phyloP scores from a whole-genome alignment of 768 basidiomycete species.

The Amanita jacksonii region DNA sequence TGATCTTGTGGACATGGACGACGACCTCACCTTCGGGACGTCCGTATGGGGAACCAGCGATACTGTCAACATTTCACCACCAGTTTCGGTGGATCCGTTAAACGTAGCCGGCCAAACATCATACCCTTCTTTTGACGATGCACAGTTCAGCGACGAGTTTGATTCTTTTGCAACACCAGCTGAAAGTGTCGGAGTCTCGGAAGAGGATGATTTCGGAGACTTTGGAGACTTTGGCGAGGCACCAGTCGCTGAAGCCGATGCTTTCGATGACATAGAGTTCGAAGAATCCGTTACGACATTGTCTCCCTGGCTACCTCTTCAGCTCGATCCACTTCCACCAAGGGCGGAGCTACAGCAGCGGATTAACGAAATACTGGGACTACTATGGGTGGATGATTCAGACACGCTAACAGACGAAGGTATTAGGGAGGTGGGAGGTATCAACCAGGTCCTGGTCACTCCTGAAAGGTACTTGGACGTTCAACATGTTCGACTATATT shows the following conservation, averaged over 20 bases:
- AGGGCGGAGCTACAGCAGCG: slow-evolving; percentile 46
- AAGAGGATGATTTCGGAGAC: slow-evolving; percentile 67
- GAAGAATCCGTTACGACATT: slow-evolving; percentile 32
- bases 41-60: slow-evolving; percentile 62
- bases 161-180: slow-evolving; percentile 47
- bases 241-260: slow-evolving; percentile 20
- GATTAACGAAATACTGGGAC: slow-evolving; percentile 54
- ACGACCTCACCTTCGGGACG: slow-evolving; percentile 62
- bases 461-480: slow-evolving; percentile 54
- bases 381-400: slow-evolving; percentile 50
- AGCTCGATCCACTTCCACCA: slow-evolving; percentile 55
- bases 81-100: slow-evolving; percentile 17
- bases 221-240: slow-evolving; percentile 84
- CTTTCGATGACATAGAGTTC: slow-evolving; percentile 30
- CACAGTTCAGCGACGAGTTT: slow-evolving; percentile 41
- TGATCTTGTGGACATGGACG: slow-evolving; percentile 39
- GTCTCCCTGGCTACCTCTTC: slow-evolving; percentile 53
- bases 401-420: slow-evolving; percentile 52
- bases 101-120: slow-evolving; percentile 12
- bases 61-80: slow-evolving; percentile 20
- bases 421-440: slow-evolving; percentile 73
- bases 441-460: slow-evolving; percentile 68
- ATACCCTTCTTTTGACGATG: slow-evolving; percentile 22
- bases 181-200: slow-evolving; percentile 20
- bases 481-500: slow-evolving; percentile 5